Base-by-base conservation (phyloP, 2,329 filamentous ascomycete species). In the Ascocoryne sarcoides region DNA sequence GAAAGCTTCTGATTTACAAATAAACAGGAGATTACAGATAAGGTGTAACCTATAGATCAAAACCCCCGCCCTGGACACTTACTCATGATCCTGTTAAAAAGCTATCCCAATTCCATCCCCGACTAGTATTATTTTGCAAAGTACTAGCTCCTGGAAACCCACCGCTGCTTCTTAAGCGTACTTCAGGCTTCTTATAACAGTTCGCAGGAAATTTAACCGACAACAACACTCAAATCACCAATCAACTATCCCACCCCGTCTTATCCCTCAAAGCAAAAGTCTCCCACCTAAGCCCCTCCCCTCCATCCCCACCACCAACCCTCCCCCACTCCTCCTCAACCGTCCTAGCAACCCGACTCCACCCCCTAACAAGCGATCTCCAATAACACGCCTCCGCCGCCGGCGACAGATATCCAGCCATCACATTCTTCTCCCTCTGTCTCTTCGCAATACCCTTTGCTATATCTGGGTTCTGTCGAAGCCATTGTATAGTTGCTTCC, bases 361-460 rank as follows among this genome's bases (percentile, higher is more conserved):
- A 75, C 0, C 67, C 68, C 40, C 62, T 60, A 16, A 75, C 53
- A 45, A 70, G 40, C 0, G 62, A 65, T 30, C 71, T 61, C 70
- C 71, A 75, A 57, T 74, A 75, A 48, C 71, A 75, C 42, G 53
- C 58, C 54, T 73, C 70, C 0, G 70, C 68, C n/a, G 69, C 69
- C 10, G 64, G 62, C 43, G 65, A 68, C 33, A 71, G 56, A 49
- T 71, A 69, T 1, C 69, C 70, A 0, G 58, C 61, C 10, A 56
- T 62, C 1, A 61, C 59, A 50, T 68, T 69, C 36, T 64, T 39
- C 10, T 59, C 62, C 37, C 69, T 62, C 59, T 73, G 70, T 23
- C 68, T 56, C 33, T 55, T 46, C 12, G 70, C 70, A 35, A 75
- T 72, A 0, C 64, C 65, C 47, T 63, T 62, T 2, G 69, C 69